These are phyloP conservation scores for Salix caprea DNA, from an alignment of 345 rosid genomes.

Conservation along the genomic window DNA sequence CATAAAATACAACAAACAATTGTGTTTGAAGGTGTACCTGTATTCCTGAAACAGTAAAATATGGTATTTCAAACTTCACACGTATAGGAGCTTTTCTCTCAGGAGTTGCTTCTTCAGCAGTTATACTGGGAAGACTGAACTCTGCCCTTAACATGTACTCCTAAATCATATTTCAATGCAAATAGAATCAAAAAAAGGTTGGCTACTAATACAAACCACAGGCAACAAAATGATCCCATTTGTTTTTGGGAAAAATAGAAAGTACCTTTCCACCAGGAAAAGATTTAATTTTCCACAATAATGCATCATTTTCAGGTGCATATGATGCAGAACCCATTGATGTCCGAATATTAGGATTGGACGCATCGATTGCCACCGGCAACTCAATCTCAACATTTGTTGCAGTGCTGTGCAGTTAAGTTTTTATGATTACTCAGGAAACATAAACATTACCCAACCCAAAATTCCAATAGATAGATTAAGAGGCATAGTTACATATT, in stretches of 20 bases:
- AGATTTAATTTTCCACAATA: slow-evolving; percentile 74
- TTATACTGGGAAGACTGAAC: slow-evolving; percentile 70
- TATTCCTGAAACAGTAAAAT: slow-evolving; percentile 81
- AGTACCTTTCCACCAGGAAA: slow-evolving; percentile 81
- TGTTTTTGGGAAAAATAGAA: not conserved
- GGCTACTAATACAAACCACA: too few relatives aligned
- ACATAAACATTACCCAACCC: not conserved
- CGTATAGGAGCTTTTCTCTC: slow-evolving; percentile 80
- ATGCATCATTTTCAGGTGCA: slow-evolving; percentile 75
- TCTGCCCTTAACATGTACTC: slow-evolving; percentile 89
- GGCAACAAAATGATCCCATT: not conserved
- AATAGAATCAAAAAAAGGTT: not conserved
- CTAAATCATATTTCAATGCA: slow-evolving; percentile 18
- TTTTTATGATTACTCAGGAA: not conserved
- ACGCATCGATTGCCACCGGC: slow-evolving; percentile 74
- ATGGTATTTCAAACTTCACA: slow-evolving; percentile 79
- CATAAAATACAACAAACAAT: not conserved
- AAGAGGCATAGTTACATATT: not conserved
- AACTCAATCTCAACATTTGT: slow-evolving; percentile 65
- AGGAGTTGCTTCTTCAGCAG: slow-evolving; percentile 63
- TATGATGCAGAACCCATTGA: slow-evolving; percentile 91
- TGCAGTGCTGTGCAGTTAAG: slow-evolving; percentile 46
- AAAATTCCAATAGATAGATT: not conserved
- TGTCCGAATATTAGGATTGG: slow-evolving; percentile 82
- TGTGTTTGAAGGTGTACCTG: slow-evolving; percentile 43